Evolutionary conservation across 208 protist species (phyloP), one percentile per base, ranked within the genome.

Genomic region (Angomonas deanei): DNA sequence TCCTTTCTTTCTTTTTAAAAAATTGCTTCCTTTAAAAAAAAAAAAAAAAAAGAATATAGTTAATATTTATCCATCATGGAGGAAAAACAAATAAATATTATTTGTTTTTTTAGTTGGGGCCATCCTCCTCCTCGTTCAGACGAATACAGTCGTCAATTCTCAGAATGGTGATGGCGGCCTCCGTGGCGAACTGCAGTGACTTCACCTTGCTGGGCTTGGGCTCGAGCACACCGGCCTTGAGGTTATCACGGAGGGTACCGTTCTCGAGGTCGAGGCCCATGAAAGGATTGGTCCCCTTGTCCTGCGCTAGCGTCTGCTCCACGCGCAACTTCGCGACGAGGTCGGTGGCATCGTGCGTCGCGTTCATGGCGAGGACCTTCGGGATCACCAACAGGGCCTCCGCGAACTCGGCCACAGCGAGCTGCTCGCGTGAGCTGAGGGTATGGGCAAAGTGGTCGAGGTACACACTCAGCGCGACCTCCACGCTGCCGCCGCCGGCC

Each of bases 121-220:
- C 59, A 33, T 71, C 53, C 30, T 80, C 61, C 39, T 92, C 86
- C 64, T 94, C 85, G 70, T 96, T 93, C 17, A 99, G 82, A 58
- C 97, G 97, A 66, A 99, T 99, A 62, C 97, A 87, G 76, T 99
- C 99, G 82, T 99, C 99, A 55, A 99, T 99, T 68, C 99, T 92
- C 17, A 99, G 84, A 64, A 99, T 98, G 13, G 98, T 99, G 69
- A 99, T 98, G 50, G 98, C 98, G 0, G 99, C 98, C 92, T 99
- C 99, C 10, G 98, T 99, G 49, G 99, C 99, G 73, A 99, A 99
- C 80, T 99, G 91, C 39, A 99, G 87, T 47, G 88, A 97, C 83
- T 99, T 99, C 27, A 99, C 75, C 78, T 99, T 99, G 63, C 82
- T 94, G 55, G 99, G 89, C 39, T 90, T 87, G n/a, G 99, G 99